phyloP scores from a whole-genome alignment of 768 basidiomycete species.

The Trichaptum fuscoviolaceum region DNA sequence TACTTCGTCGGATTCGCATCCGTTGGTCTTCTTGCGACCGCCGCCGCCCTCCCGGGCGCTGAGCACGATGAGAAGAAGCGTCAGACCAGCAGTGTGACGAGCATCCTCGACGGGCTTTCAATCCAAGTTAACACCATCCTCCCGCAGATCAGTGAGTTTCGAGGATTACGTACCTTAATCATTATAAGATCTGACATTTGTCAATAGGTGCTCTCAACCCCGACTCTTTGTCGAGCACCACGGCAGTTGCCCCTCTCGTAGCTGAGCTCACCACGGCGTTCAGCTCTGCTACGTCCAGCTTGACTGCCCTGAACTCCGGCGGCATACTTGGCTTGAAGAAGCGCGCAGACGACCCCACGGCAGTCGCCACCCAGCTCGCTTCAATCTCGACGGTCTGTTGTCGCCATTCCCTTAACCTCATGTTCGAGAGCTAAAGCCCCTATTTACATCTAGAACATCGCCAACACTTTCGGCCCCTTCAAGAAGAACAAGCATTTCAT shows the following conservation, averaged over 20 bases:
- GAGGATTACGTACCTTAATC: background rate
- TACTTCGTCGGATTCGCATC: background rate
- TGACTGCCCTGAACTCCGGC: background rate
- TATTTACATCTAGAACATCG: background rate
- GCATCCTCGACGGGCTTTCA: background rate
- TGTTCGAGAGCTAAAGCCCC: background rate
- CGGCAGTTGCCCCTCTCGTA: background rate
- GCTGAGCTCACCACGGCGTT: background rate
- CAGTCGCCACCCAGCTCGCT: background rate
- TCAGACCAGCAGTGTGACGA: background rate
- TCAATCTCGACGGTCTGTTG: background rate
- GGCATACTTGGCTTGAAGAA: background rate
- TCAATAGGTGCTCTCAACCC: background rate
- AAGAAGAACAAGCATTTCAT: background rate
- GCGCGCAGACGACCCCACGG: background rate
- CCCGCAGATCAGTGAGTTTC: background rate
- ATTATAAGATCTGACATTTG: too few species aligned
- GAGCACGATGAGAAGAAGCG: background rate
- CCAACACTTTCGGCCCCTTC: background rate
- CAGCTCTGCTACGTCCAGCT: background rate
- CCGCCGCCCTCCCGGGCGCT: background rate
- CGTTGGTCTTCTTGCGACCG: background rate
- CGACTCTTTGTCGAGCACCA: background rate
- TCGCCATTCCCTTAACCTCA: background rate
- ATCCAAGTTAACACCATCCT: background rate